phyloP scores from a whole-genome alignment of 192 early-diverging fungal species.

The Coemansia sp. region DNA sequence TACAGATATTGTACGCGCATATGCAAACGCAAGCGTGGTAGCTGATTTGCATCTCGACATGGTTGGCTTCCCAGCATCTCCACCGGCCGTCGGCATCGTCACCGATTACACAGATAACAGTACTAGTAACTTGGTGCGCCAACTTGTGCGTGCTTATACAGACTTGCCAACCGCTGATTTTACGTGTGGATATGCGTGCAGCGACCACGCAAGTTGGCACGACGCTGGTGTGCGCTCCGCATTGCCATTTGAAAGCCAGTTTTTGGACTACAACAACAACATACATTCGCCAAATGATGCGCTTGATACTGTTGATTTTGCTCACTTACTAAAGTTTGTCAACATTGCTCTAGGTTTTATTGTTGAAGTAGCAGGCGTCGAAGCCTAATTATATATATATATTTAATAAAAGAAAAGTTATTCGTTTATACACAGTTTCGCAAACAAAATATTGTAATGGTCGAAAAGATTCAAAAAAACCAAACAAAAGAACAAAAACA shows the following conservation, averaged over 20 bases:
- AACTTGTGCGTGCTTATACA: slow-evolving; percentile 24
- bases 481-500: no score
- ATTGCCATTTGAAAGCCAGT: slow-evolving; percentile 69
- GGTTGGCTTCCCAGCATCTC: slow-evolving; percentile 75
- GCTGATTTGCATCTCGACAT: slow-evolving; percentile 91
- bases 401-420: no score
- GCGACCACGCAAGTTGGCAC: slow-evolving; percentile 88
- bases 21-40: slow-evolving; percentile 51
- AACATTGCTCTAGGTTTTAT: slow-evolving; percentile 76
- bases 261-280: slow-evolving; percentile 62
- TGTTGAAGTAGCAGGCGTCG: slow-evolving; percentile 62
- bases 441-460: no score
- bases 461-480: no score
- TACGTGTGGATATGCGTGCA: slow-evolving; percentile 54
- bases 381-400: background rate
- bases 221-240: slow-evolving; percentile 78
- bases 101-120: slow-evolving; percentile 71
- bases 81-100: slow-evolving; percentile 71
- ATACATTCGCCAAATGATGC: slow-evolving; percentile 78
- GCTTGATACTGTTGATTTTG: slow-evolving; percentile 66
- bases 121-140: slow-evolving; percentile 17
- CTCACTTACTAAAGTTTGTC: slow-evolving; percentile 68
- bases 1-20: slow-evolving; percentile 71
- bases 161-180: slow-evolving; percentile 20
- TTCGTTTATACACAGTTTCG: no score